Evolutionary conservation across 2,329 filamentous ascomycete genomes (phyloP), one percentile per base, ranked within the genome.

Genomic region (Trichoderma hamatum): DNA sequence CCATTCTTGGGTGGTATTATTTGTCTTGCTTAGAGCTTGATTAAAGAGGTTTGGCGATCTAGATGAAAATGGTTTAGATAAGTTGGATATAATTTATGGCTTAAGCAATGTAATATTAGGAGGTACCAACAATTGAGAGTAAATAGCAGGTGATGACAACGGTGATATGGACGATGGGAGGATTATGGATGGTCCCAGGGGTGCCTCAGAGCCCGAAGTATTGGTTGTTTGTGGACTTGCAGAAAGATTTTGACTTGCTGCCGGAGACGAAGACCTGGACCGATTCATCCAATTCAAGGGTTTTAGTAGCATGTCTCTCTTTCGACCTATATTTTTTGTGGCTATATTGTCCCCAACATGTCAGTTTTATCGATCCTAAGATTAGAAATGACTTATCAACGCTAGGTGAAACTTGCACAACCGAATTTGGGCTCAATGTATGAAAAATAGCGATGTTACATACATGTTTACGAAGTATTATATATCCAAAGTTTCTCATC

Each of bases 1-100:
- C 67, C 67, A 69, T 59, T 52, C 64, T 5, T 52, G 30, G 7
- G 67, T 59, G 3, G 49, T 39, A 0, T 59, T n/a, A 24, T 58
- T 43, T n/a, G 39, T n/a, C 21, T 64, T 30, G 3, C 1, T 5
- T 1, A 69, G 52, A 1, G 60, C 67, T 59, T 11, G 39, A n/a
- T 7, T 26, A 52, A 59, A 69, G 7, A 69, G 39, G 19, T 51
- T 9, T 30, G 39, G 43, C 16, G 39, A 16, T 39, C 16, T 13
- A 16, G 14, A 16, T 14, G 13, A 14, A 0, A 5, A 14, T 5
- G 36, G 16, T 39, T 19, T 19, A 19, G 36, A 5, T 19, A 16
- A 5, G 3, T 39, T 5, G 3, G 14, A 16, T 16, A 39, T 16
- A 16, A 16, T 19, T 7, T 1, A 5, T 19, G 36, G 36, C 36